Base-by-base conservation (phyloP, 2,329 filamentous ascomycete species). In the Epichloe scottii region DNA sequence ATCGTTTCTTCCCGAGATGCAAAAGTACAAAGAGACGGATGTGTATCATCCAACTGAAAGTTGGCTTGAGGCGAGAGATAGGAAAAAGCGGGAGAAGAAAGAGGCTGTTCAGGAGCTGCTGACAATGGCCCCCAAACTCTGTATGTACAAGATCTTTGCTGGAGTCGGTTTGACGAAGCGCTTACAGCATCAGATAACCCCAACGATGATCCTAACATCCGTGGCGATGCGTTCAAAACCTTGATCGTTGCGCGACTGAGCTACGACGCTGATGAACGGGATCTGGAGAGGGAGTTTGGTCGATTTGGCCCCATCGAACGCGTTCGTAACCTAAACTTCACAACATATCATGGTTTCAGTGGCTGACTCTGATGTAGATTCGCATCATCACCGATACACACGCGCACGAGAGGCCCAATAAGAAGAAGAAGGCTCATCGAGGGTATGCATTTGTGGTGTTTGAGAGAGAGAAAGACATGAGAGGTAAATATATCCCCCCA, bases 391-490 rank as follows among this genome's bases (percentile, higher is more conserved):
- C 81, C 61, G 85, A 95, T 65, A 84, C 82, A 4, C 81, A 87
- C 59, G 77, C 81, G 54, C 71, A 77, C 59, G 79, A 79, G 63
- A 85, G 77, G 67, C 80, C 77, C 51, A 86, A 84, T 62, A 89
- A 90, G 71, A 84, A 87, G 65, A 85, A 85, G 64, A 89, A 89
- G 72, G 73, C 84, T 48, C 87, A 94, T 63, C 79, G 85, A 62
- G 93, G 93, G 55, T 98, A 98, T 68, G 93, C 89, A 55, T 98
- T 98, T 65, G 85, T 98, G 59, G 88, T 97, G 50, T 98, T 91
- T 66, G 91, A 97, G 70, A 85, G 88, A 67, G 93, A 97, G 71
- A 90, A 91, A 70, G 93, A 97, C 67, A 96, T 97, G 90, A 94
- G 94, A 89, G 89, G 90, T 96, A 94, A 81, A 70, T 51, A 50